phyloP scores from a whole-genome alignment of 2,329 filamentous ascomycete genomes.

The Paecilomyces sp. region DNA sequence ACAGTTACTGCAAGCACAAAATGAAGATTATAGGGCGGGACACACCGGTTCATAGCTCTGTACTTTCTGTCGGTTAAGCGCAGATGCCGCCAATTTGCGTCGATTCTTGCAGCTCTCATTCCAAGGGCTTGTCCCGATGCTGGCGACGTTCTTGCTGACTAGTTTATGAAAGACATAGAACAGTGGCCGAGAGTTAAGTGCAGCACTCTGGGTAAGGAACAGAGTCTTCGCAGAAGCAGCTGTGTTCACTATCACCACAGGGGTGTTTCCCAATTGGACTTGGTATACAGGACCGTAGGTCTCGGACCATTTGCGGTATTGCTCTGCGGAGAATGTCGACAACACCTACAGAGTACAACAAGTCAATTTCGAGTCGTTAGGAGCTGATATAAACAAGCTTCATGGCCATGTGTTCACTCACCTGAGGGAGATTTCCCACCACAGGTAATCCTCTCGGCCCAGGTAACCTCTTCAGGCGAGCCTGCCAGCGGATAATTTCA shows the following conservation, averaged over 20 bases:
- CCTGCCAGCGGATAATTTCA: background rate
- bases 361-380: background rate
- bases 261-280: conserved; percentile 40
- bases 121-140: conserved; percentile 9
- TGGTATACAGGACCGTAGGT: conserved; percentile 37
- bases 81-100: conserved; percentile 6
- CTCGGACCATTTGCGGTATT: conserved; percentile 37
- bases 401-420: background rate
- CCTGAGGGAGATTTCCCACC: background rate
- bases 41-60: conserved; percentile 6
- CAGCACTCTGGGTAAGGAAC: conserved; percentile 36
- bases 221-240: conserved; percentile 34
- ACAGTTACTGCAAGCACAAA: background rate
- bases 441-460: background rate
- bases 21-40: background rate
- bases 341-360: background rate
- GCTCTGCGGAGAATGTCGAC: conserved; percentile 18
- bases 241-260: conserved; percentile 38
- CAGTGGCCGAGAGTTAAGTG: conserved; percentile 34
- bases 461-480: background rate
- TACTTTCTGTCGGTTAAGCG: conserved; percentile 6
- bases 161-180: conserved; percentile 42
- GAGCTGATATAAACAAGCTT: background rate
- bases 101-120: conserved; percentile 8
- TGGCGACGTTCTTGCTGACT: conserved; percentile 7